Percentiles rank a stretch among this genome's conserved stretches.
phyloP scores from a whole-genome alignment of 2,329 filamentous ascomycete species.

The Hawksworthiomyces lignivorus region DNA sequence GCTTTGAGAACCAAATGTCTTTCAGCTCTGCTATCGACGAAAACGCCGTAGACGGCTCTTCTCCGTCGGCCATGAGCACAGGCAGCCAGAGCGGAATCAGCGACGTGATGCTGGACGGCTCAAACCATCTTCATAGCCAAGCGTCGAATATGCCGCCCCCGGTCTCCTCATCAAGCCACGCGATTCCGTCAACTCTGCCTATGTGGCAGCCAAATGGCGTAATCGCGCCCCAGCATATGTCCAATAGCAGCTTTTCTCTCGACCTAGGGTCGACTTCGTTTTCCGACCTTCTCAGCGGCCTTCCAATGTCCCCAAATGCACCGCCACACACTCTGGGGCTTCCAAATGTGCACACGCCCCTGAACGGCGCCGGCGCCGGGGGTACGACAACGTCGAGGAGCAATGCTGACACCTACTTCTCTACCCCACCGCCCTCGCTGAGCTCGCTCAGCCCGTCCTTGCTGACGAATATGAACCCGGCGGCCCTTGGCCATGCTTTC shows the following conservation, averaged over 20 bases:
- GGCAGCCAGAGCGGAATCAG: conserved; percentile 87
- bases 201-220: conserved; percentile 61
- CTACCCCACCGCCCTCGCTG: conserved; percentile 68
- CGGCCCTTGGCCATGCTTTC: conserved; percentile 58
- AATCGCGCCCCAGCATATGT: conserved; percentile 60
- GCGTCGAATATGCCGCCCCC: conserved; percentile 38
- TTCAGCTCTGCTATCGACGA: conserved; percentile 57
- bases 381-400: background rate
- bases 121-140: conserved; percentile 42
- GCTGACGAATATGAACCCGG: conserved; percentile 55
- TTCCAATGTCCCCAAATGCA: conserved; percentile 71
- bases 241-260: conserved; percentile 62
- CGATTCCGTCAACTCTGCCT: conserved; percentile 22
- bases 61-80: conserved; percentile 91
- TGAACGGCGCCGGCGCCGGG: background rate
- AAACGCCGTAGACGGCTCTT: conserved; percentile 82
- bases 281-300: conserved; percentile 64
- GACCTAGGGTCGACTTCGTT: conserved; percentile 69
- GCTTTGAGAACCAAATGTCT: conserved; percentile 70
- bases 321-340: conserved; percentile 43
- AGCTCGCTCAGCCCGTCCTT: conserved; percentile 65
- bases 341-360: background rate
- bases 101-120: conserved; percentile 84
- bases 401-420: conserved; percentile 64
- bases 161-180: conserved; percentile 32